A percentile compares a stretch with the other conserved stretches of the same genome.
Evolutionary conservation across 208 protist genomes (phyloP).

Genomic region (Jaenimonas drosophilae): DNA sequence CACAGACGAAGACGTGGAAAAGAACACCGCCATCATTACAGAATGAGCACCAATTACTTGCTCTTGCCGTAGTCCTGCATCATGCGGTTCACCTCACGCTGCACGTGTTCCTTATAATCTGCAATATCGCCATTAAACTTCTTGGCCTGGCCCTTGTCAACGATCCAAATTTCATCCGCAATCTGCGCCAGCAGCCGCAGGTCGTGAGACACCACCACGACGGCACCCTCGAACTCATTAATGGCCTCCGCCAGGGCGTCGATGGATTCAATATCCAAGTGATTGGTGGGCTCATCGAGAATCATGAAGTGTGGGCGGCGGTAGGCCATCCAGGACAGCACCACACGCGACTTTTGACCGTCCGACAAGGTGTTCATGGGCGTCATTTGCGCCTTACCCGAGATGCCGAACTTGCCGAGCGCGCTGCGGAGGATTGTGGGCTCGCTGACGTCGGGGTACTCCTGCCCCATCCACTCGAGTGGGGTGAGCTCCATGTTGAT

Average conservation of each 20-base stretch:
- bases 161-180: slow-evolving; percentile 95
- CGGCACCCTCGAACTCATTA: slow-evolving; percentile 88
- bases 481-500: slow-evolving; percentile 90
- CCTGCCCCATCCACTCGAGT: slow-evolving; percentile 91
- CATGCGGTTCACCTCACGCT: slow-evolving; percentile 77
- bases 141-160: slow-evolving; percentile 79
- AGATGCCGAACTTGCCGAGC: slow-evolving; percentile 93
- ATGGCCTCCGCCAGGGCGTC: slow-evolving; percentile 93
- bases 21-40: no score
- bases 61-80: slow-evolving; percentile 48
- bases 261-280: slow-evolving; percentile 96
- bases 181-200: slow-evolving; percentile 93
- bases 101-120: slow-evolving; percentile 90
- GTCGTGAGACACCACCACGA: slow-evolving; percentile 96
- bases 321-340: slow-evolving; percentile 93
- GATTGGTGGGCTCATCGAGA: slow-evolving; percentile 97
- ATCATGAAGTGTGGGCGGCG: slow-evolving; percentile 94
- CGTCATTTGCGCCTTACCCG: slow-evolving; percentile 80
- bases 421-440: slow-evolving; percentile 82
- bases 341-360: slow-evolving; percentile 96
- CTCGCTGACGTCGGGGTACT: slow-evolving; percentile 88
- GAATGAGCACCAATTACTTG: slow-evolving; percentile 7
- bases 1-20: no score
- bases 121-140: slow-evolving; percentile 87
- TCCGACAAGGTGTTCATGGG: slow-evolving; percentile 92